Conservation (phyloP, 139 green algal genomes). For the Pleodorina starrii region DNA sequence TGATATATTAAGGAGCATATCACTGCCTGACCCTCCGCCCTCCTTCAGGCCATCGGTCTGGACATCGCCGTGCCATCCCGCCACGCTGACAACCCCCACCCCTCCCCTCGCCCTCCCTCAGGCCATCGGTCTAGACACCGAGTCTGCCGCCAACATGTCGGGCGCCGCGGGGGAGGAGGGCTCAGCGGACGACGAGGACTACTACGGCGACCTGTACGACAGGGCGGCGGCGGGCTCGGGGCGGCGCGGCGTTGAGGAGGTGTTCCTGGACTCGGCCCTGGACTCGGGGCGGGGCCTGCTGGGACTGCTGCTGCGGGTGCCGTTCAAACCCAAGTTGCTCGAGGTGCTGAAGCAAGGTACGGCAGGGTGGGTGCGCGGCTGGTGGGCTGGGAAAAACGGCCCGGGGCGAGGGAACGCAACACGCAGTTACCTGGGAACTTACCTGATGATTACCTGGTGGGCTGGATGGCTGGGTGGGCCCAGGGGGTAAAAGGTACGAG, state of each 20-base stretch:
- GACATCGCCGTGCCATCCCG: too few species aligned
- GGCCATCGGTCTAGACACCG: constrained; percentile 24
- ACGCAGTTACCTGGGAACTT: too few species aligned
- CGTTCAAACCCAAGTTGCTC: constrained; percentile 55
- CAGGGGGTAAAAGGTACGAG: too few species aligned
- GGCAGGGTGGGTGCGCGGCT: too few species aligned
- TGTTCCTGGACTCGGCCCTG: constrained; percentile 1
- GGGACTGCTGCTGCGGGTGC: neutral
- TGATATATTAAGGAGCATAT: too few species aligned
- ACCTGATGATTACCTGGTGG: too few species aligned
- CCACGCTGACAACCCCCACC: too few species aligned
- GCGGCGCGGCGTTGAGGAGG: constrained; percentile 20
- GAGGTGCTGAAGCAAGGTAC: constrained; percentile 41
- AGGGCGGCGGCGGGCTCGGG: neutral
- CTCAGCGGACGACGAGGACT: neutral
- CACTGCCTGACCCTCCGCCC: too few species aligned
- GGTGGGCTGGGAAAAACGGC: too few species aligned
- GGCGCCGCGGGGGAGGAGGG: neutral
- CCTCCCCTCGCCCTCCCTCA: neutral
- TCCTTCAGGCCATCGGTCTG: too few species aligned
- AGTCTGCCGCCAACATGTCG: constrained; percentile 1
- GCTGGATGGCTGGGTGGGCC: too few species aligned
- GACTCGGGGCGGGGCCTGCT: neutral
- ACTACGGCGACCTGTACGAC: constrained; percentile 5
- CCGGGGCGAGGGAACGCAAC: too few species aligned